Evolutionary conservation across 225 moss, liverwort and hornwort genomes (phyloP), one percentile per base, ranked within the genome.

Genomic region (Polytrichum formosum): DNA sequence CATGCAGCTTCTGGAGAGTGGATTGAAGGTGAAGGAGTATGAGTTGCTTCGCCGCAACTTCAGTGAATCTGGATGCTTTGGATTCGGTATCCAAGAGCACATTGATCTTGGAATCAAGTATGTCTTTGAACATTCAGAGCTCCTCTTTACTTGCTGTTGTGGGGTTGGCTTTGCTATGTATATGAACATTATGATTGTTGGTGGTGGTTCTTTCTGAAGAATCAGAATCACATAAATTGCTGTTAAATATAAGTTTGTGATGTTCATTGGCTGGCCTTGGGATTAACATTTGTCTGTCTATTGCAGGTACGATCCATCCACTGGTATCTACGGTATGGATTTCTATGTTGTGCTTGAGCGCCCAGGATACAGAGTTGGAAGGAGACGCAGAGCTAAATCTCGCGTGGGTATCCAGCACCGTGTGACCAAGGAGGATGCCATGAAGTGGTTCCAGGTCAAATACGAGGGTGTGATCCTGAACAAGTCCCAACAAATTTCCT

Each of bases 401-500:
- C 83, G 83, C 54, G 83, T 84, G 28, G 83, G 83, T 65, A 84
- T 84, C 65, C 83, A 84, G 83, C 83, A 84, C 72, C 80, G 83
- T 5, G 83, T 84, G 54, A 80, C 83, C 33, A 84, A 84, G 77
- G 83, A 84, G 63, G 83, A 84, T 72, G 83, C 81, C 62, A 81
- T 77, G 81, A 81, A 81, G 81, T 81, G 81, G 74, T 77, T 77
- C 71, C 81, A 81, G 83, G 83, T 84, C n/a, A 84, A 84, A 35
- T 84, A 84, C 10, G 83, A 84, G 83, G 83, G 83, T 74, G 83
- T 84, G 56, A 84, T 84, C 66, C 70, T 84, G 77, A 84, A 84
- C 80, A 84, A 84, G 54, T 84, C 83, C 62, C 79, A 84, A 21
- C 72, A 80, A 28, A 84, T 84, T 22, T 61, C 68, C 9, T 37